phyloP scores from a whole-genome alignment of 2,329 filamentous ascomycete genomes.

The Penicillium hordei region DNA sequence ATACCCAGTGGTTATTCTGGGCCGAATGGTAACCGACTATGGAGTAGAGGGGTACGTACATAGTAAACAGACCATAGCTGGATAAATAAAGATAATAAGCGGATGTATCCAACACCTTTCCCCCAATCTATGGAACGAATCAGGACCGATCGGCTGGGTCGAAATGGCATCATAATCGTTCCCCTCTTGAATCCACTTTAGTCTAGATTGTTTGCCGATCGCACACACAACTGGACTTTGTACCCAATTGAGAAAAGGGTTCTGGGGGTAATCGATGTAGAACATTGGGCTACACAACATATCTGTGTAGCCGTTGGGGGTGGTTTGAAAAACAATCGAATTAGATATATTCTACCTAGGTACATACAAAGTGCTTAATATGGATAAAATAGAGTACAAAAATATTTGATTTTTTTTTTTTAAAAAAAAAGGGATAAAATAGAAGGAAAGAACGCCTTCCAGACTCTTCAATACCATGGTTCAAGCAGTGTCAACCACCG shows the following conservation, averaged over 20 bases:
- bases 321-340: slow-evolving; percentile 4
- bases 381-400: too few relatives aligned
- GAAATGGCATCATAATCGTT: slow-evolving; percentile 20
- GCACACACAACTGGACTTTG: slow-evolving; percentile 6
- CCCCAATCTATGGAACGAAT: slow-evolving; percentile 1
- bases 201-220: slow-evolving; percentile 26
- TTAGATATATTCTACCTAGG: background rate
- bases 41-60: background rate
- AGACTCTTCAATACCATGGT: slow-evolving; percentile 10
- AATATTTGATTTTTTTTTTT: too few relatives aligned
- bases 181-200: slow-evolving; percentile 11
- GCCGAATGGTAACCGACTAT: background rate
- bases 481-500: slow-evolving; percentile 19
- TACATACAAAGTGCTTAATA: too few relatives aligned
- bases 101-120: background rate
- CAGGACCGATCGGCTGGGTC: background rate
- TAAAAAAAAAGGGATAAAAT: background rate
- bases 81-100: background rate
- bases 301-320: slow-evolving; percentile 17
- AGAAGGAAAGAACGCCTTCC: slow-evolving; percentile 6
- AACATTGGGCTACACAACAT: slow-evolving; percentile 8
- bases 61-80: background rate
- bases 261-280: background rate
- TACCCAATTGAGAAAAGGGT: slow-evolving; percentile 7
- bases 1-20: background rate